Base-by-base conservation (phyloP, 495 filamentous ascomycete species). In the Neurospora discreta region DNA sequence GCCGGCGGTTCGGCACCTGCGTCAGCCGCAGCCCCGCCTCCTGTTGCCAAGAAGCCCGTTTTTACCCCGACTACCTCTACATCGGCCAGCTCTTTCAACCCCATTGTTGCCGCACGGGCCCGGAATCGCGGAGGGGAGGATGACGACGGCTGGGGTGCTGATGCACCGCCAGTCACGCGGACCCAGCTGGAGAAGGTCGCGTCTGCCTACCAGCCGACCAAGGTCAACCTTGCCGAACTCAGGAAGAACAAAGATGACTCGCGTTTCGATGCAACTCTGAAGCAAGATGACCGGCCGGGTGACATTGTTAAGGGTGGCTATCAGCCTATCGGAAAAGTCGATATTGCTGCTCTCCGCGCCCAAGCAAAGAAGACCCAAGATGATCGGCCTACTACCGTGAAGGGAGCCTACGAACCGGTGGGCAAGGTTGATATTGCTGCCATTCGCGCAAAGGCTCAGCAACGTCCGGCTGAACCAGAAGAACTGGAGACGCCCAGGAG, bases 401-500 rank as follows among this genome's bases (percentile, higher is more conserved):
- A 96, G 80, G 95, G 95, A 15, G 87, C 93, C 18, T 98, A 98
- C 76, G 90, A 97, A 80, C 95, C 95, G 2, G 87, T 97, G 41
- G 94, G 94, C 4, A 97, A 97, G 80, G 94, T 97, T 38, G 95
- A 98, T 74, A 97, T 98, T 76, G 92, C 93, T 68, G 94, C 93
- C 15, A 97, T 99, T 80, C 87, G 93, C 71, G 89, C 93, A 1
- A 89, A 86, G 78, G 89, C 94, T 15, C 92, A 94, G 79, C 52
- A 65, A 65, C 89, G 86, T 71, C 88, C 91, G 6, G 77, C 83
- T 60, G 84, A 79, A 71, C 74, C 84, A 9, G 80, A 78, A 26
- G 79, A 85, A 36, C 82, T 85, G 69, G 82, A 82, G 15, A 75
- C 79, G 26, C 83, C 85, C 3, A 88, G 86, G 69, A 84, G 88